Evolutionary conservation across 2,329 filamentous ascomycete species (phyloP), one percentile per base, ranked within the genome.

Genomic region (Aspergillus pseudotamarii): DNA sequence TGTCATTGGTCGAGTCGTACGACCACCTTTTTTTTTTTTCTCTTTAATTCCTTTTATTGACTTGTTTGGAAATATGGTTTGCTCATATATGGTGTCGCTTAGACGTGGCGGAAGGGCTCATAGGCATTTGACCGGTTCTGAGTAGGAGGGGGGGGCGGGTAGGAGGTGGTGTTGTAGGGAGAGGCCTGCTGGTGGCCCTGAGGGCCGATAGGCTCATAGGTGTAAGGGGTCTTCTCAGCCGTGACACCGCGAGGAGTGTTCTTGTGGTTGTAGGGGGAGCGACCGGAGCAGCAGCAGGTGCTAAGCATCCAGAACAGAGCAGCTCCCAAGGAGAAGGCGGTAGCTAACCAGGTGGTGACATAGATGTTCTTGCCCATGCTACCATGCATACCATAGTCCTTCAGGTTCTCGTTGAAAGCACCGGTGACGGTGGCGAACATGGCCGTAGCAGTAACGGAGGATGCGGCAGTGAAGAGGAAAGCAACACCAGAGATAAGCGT

Each of bases 251-350:
- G 71, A n/a, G 73, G 72, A 58, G 73, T 65, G 66, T 81, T 80
- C 59, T 74, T 75, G 64, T 76, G 80, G 72, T 80, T 76, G 59
- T 82, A 82, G 32, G 81, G 80, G 60, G 80, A 83, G 70, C 85
- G 83, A 54, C 92, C 92, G 70, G 86, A 88, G 84, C 94, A 97
- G 88, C 94, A 98, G 89, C 94, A 98, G 73, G 91, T 86, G 78
- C 89, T 92, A 78, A 96, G 88, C 74, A 94, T 82, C 94, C 95
- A 98, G 89, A 98, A 97, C 75, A 97, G 80, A 67, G 87, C 88
- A 9, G 91, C 90, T 48, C 79, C 91, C 38, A 95, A 75, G 65
- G 90, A 89, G 75, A 96, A 93, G 32, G 87, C 91, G 45, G 90
- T 89, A 50, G 89, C 89, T 64, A 98, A 83, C 92, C 94, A 97